Evolutionary conservation across 106 monocot species (phyloP).

Genomic region (Iris macrosiphon): DNA sequence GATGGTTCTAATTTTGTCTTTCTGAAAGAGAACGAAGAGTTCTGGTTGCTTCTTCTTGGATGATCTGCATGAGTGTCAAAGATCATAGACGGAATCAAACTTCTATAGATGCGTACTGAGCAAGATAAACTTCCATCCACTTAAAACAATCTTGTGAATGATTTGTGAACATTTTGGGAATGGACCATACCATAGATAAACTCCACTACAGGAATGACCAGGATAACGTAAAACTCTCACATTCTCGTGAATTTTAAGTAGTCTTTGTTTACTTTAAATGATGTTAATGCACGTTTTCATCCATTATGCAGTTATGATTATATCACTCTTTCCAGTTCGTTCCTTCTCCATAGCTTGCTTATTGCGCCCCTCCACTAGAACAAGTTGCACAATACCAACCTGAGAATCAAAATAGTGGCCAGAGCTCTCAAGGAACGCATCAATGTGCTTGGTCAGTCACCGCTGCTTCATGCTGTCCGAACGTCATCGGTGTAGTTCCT

Average conservation of each 20-base stretch:
- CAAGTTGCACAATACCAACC: no score
- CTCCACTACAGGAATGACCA: conserved; percentile 91
- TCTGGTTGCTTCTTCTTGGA: conserved; percentile 26
- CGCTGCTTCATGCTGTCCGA: no score
- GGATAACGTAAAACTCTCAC: conserved; percentile 98
- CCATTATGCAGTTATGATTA: no score
- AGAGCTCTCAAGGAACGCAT: no score
- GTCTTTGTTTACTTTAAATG: conserved; percentile 68
- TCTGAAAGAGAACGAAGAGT: conserved; percentile 25
- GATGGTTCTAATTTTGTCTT: conserved; percentile 32
- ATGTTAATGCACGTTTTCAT: no score
- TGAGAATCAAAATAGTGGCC: no score
- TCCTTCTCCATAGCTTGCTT: no score
- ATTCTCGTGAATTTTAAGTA: conserved; percentile 94
- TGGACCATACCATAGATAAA: conserved; percentile 84
- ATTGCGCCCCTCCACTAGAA: no score
- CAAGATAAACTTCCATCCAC: background rate
- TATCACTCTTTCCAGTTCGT: no score
- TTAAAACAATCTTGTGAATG: background rate
- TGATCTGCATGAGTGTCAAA: conserved; percentile 24
- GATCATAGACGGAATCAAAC: no score
- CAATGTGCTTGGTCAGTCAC: no score
- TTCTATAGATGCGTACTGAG: background rate
- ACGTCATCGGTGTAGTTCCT: no score
- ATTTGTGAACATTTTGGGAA: conserved; percentile 1